Evolutionary conservation across 2,329 filamentous ascomycete species (phyloP).

Genomic region (Fusarium clavum): DNA sequence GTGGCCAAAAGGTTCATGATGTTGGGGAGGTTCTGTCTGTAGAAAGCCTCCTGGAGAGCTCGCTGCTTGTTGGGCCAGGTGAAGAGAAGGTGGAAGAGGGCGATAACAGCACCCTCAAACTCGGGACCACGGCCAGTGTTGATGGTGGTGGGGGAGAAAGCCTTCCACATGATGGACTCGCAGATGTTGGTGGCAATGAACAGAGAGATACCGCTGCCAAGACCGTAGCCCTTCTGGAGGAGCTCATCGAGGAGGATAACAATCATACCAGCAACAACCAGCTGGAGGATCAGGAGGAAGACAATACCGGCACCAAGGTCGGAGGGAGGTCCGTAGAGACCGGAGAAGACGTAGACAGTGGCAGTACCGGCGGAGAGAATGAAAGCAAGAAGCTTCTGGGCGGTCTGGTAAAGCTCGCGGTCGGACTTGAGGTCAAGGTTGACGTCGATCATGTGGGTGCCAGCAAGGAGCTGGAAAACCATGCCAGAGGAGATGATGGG

Average conservation of each 20-base stretch:
- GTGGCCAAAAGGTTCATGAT: constrained; percentile 98
- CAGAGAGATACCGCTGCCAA: constrained; percentile 97
- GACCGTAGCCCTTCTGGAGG: constrained; percentile 98
- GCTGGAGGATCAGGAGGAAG: constrained; percentile 96
- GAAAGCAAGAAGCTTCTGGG: constrained; percentile 98
- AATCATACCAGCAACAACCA: constrained; percentile 96
- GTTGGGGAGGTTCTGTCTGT: constrained; percentile 99
- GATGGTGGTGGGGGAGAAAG: constrained; percentile 98
- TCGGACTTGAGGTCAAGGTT: constrained; percentile 99
- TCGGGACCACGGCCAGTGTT: constrained; percentile 99
- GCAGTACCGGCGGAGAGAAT: constrained; percentile 97
- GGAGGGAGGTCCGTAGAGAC: constrained; percentile 95
- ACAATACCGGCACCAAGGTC: constrained; percentile 98
- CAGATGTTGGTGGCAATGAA: constrained; percentile 99
- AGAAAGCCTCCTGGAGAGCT: constrained; percentile 98
- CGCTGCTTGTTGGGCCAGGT: constrained; percentile 99
- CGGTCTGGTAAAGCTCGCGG: constrained; percentile 99
- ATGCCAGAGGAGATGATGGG: constrained; percentile 99
- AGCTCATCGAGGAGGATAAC: constrained; percentile 99
- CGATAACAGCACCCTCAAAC: constrained; percentile 98
- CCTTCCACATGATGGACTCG: constrained; percentile 99
- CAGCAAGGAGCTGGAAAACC: constrained; percentile 99
- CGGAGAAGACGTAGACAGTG: constrained; percentile 97
- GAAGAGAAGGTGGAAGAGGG: constrained; percentile 95
- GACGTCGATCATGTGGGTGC: constrained; percentile 99